Evolutionary conservation across 2,329 filamentous ascomycete genomes (phyloP).

Genomic region (Conoideocrella luteorostrata): DNA sequence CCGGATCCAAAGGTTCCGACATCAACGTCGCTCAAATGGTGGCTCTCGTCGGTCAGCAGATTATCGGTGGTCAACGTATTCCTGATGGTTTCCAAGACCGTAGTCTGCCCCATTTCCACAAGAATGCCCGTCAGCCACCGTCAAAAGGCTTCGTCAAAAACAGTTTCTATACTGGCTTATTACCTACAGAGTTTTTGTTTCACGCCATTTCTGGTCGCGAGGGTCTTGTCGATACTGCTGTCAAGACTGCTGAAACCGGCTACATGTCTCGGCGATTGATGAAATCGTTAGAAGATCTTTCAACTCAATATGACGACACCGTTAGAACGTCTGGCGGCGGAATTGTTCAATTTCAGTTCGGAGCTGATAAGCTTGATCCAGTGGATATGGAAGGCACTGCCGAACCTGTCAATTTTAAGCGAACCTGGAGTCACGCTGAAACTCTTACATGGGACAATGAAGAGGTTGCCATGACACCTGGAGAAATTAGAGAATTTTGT

Average conservation of each 20-base stretch:
- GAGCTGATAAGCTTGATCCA: conserved; percentile 90
- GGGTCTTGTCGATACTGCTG: conserved; percentile 95
- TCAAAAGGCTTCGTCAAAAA: conserved; percentile 96
- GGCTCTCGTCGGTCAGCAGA: conserved; percentile 92
- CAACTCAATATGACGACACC: conserved; percentile 88
- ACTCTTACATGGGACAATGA: conserved; percentile 71
- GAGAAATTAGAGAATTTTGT: conserved; percentile 65
- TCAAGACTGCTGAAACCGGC: conserved; percentile 97
- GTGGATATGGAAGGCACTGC: conserved; percentile 96
- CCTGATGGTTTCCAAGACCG: conserved; percentile 94
- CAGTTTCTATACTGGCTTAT: conserved; percentile 90
- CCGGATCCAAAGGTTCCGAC: conserved; percentile 90
- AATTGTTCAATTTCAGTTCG: conserved; percentile 95
- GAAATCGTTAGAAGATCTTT: conserved; percentile 95
- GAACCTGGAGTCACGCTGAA: conserved; percentile 80
- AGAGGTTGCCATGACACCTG: conserved; percentile 65
- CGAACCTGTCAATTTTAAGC: conserved; percentile 84
- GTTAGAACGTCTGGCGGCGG: conserved; percentile 83
- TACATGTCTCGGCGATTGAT: conserved; percentile 98
- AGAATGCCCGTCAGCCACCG: conserved; percentile 83
- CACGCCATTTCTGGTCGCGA: conserved; percentile 98
- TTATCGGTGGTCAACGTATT: conserved; percentile 93
- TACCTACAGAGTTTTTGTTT: conserved; percentile 91
- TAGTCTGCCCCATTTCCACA: conserved; percentile 90
- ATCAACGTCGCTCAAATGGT: conserved; percentile 99